Percentiles rank a stretch among this genome's conserved stretches.
Evolutionary conservation across 2,329 filamentous ascomycete species (phyloP).

Genomic region (Cladophialophora immunda): DNA sequence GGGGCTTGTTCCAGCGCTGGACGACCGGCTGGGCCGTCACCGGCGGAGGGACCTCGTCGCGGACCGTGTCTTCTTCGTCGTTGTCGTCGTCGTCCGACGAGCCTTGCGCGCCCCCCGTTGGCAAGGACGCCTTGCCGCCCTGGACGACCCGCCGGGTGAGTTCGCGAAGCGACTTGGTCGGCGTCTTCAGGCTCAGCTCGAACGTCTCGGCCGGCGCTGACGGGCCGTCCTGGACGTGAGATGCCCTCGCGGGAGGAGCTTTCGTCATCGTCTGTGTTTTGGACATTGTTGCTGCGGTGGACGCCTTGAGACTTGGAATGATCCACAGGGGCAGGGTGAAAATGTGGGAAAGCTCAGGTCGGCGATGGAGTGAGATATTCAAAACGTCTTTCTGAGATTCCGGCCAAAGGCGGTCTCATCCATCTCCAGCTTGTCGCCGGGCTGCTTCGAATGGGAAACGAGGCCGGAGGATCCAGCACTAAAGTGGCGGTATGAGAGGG

Average conservation of each 20-base stretch:
- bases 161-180: conserved; percentile 27
- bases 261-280: background rate
- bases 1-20: conserved; percentile 68
- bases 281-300: background rate
- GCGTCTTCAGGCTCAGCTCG: conserved; percentile 36
- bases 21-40: conserved; percentile 16
- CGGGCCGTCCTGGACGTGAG: background rate
- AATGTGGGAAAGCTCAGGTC: too few relatives aligned
- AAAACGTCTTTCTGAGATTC: background rate
- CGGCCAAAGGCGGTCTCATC: background rate
- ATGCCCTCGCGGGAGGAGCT: background rate
- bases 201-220: conserved; percentile 13
- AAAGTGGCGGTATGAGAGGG: background rate
- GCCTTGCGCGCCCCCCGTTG: background rate
- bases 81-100: background rate
- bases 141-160: conserved; percentile 28
- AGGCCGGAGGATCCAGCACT: background rate
- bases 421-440: background rate
- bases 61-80: conserved; percentile 16
- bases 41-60: conserved; percentile 18
- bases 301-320: too few relatives aligned
- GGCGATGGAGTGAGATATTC: background rate
- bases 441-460: background rate
- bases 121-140: background rate
- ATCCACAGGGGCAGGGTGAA: too few relatives aligned